phyloP scores from a whole-genome alignment of 2,329 filamentous ascomycete species.

The Knoxdaviesia capensis region DNA sequence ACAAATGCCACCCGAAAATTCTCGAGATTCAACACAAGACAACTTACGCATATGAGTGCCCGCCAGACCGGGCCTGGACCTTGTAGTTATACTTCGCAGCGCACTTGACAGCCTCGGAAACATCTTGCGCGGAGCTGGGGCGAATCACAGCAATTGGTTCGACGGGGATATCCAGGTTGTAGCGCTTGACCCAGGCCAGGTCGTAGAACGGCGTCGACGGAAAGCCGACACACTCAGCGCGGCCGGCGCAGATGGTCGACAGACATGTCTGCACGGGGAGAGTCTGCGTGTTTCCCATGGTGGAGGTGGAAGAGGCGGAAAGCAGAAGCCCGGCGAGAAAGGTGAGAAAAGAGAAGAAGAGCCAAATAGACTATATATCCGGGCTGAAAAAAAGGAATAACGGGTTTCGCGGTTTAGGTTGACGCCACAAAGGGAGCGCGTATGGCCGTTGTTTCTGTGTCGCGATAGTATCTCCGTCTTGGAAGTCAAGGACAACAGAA shows the following conservation, averaged over 20 bases:
- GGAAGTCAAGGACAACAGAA: no score
- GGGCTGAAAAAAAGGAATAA: no score
- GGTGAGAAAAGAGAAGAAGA: constrained; percentile 1
- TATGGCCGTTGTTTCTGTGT: no score
- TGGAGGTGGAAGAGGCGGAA: constrained; percentile 1
- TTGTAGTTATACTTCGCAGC: constrained; percentile 26
- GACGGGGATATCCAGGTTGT: constrained; percentile 29
- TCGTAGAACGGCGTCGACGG: constrained; percentile 23
- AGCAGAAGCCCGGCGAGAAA: background rate
- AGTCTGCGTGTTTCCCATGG: constrained; percentile 23
- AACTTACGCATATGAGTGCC: constrained; percentile 41
- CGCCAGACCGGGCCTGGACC: constrained; percentile 42
- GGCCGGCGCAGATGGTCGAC: constrained; percentile 22
- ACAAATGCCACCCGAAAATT: background rate
- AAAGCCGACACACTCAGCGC: constrained; percentile 24
- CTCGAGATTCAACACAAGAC: background rate
- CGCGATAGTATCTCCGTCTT: no score
- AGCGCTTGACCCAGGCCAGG: constrained; percentile 26
- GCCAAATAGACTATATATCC: no score
- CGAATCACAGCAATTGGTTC: constrained; percentile 34
- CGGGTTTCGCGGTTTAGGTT: no score
- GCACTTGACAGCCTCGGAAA: constrained; percentile 36
- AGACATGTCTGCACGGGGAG: constrained; percentile 23
- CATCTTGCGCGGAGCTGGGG: constrained; percentile 29
- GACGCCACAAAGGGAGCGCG: no score